Conservation (phyloP, 2,329 filamentous ascomycete species). For the Cephalotrichum gorgonifer region DNA sequence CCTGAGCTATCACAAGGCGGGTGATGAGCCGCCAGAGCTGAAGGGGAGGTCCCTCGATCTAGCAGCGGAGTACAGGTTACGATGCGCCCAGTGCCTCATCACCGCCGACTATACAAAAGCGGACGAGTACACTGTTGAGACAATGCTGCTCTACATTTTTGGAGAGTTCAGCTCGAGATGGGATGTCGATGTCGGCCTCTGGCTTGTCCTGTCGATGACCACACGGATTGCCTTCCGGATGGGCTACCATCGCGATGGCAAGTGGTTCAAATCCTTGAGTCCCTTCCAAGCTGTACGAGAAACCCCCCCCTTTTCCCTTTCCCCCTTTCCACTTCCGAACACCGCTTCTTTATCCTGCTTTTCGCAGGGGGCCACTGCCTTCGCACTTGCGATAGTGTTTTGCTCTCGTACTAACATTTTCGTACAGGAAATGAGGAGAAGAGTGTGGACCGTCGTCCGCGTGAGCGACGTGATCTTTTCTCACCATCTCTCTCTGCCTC, state of each 20-base stretch:
- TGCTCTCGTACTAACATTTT: slow-evolving; percentile 4
- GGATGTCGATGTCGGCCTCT: slow-evolving; percentile 62
- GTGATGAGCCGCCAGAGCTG: slow-evolving; percentile 72
- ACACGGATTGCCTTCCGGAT: slow-evolving; percentile 54
- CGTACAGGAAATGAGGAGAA: slow-evolving; percentile 55
- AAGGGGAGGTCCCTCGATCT: slow-evolving; percentile 53
- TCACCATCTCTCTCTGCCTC: slow-evolving; percentile 56
- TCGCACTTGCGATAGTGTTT: not conserved
- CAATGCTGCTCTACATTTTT: slow-evolving; percentile 64
- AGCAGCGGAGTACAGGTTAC: slow-evolving; percentile 54
- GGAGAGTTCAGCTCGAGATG: slow-evolving; percentile 64
- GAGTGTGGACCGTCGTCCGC: slow-evolving; percentile 60
- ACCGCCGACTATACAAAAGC: slow-evolving; percentile 70
- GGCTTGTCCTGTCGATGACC: slow-evolving; percentile 44
- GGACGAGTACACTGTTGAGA: slow-evolving; percentile 66
- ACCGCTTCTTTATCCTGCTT: not conserved
- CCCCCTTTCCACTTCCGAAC: not conserved
- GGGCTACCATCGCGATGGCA: slow-evolving; percentile 70
- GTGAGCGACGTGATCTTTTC: slow-evolving; percentile 70
- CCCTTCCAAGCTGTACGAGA: slow-evolving; percentile 57
- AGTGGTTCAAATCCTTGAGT: slow-evolving; percentile 60
- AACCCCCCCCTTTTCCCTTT: not conserved
- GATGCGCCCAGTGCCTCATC: slow-evolving; percentile 69
- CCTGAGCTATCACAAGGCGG: slow-evolving; percentile 68
- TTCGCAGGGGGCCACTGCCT: not conserved